These are phyloP conservation scores for Kickxella alabastrina DNA, from an alignment of 192 early-diverging fungal species.

Conservation along the genomic window DNA sequence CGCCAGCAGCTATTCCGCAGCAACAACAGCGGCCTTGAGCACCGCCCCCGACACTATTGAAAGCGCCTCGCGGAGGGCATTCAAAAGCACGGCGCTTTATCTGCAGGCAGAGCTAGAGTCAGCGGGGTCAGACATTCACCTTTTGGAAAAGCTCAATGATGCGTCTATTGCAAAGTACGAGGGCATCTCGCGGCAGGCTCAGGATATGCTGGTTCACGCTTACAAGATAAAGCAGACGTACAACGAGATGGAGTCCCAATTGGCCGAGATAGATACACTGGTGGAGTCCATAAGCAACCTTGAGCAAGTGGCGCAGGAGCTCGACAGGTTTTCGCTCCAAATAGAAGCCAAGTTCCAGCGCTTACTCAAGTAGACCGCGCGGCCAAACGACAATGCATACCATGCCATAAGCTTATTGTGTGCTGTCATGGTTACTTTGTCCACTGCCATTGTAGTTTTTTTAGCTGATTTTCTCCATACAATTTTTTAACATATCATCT, in stretches of 20 bases:
- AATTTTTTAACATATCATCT: neutral
- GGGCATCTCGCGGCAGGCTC: slow-evolving; percentile 45
- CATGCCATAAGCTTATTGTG: neutral
- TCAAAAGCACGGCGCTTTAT: slow-evolving; percentile 37
- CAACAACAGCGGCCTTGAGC: too few species aligned
- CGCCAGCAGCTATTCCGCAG: too few species aligned
- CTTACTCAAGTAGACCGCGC: slow-evolving; percentile 32
- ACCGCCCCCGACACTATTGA: slow-evolving; percentile 10
- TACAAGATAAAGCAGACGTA: slow-evolving; percentile 51
- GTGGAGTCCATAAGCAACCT: slow-evolving; percentile 33
- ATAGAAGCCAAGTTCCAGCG: slow-evolving; percentile 42
- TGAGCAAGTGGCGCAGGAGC: slow-evolving; percentile 36
- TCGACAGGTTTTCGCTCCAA: slow-evolving; percentile 43
- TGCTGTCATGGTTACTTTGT: neutral
- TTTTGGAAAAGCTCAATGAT: slow-evolving; percentile 48
- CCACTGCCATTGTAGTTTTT: neutral
- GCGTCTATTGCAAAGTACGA: slow-evolving; percentile 48
- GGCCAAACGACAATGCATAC: too few species aligned
- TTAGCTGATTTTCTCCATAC: neutral
- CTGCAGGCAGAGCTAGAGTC: slow-evolving; percentile 46
- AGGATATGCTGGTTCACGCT: slow-evolving; percentile 49
- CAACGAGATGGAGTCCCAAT: slow-evolving; percentile 45
- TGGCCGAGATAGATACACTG: slow-evolving; percentile 31
- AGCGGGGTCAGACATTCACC: slow-evolving; percentile 26
- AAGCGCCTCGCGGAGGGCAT: slow-evolving; percentile 30